phyloP scores from a whole-genome alignment of 805 yeast genomes.

The Blastobotrys terrestris region DNA sequence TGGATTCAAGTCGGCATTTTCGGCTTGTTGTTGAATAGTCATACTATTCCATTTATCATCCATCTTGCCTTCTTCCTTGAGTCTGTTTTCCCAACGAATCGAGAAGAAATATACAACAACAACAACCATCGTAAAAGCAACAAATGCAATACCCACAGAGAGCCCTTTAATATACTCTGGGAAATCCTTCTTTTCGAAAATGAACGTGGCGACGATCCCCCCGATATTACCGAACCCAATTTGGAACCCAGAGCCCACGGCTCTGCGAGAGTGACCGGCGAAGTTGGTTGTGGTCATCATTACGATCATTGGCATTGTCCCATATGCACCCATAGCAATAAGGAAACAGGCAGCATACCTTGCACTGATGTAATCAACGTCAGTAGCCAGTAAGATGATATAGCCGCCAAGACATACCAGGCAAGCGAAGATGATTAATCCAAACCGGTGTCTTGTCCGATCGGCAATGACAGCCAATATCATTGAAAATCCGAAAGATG shows the following conservation, averaged over 20 bases:
- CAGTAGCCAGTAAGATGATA: slow-evolving; percentile 46
- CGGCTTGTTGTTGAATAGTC: slow-evolving; percentile 18
- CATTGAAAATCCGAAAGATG: slow-evolving; percentile 64
- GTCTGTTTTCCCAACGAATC: slow-evolving; percentile 25
- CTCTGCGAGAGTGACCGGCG: slow-evolving; percentile 56
- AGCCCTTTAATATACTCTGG: slow-evolving; percentile 56
- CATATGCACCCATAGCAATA: slow-evolving; percentile 50
- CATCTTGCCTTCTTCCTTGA: slow-evolving; percentile 22
- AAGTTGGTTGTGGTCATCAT: slow-evolving; percentile 63
- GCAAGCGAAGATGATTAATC: slow-evolving; percentile 21
- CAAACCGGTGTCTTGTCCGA: slow-evolving; percentile 34
- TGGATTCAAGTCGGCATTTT: slow-evolving; percentile 31
- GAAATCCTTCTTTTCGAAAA: slow-evolving; percentile 48
- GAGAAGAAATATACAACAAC: slow-evolving; percentile 33
- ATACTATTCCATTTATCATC: slow-evolving; percentile 21
- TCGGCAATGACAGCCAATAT: slow-evolving; percentile 62
- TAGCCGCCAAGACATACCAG: slow-evolving; percentile 47
- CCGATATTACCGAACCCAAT: slow-evolving; percentile 73
- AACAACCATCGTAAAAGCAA: slow-evolving; percentile 37
- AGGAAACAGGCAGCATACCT: slow-evolving; percentile 63
- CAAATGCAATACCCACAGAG: slow-evolving; percentile 44
- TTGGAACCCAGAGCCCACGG: slow-evolving; percentile 53
- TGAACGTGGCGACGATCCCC: slow-evolving; percentile 57
- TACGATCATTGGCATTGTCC: slow-evolving; percentile 62
- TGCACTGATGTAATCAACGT: slow-evolving; percentile 33